phyloP scores from a whole-genome alignment of 148 eudicot genomes.

The Chenopodium berlandieri region DNA sequence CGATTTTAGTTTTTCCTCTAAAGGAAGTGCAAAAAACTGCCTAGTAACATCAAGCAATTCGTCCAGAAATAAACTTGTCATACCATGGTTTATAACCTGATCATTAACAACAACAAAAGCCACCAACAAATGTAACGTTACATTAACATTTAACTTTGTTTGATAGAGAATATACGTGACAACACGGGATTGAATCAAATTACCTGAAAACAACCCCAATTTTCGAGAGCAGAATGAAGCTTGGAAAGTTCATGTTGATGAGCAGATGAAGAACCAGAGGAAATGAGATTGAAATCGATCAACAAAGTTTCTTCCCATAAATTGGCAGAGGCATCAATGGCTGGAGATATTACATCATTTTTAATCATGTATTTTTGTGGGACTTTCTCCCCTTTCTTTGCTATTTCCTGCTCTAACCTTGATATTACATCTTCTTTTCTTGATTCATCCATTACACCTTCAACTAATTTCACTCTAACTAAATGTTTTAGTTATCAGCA shows the following conservation, averaged over 20 bases:
- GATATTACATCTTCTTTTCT: conserved; percentile 13
- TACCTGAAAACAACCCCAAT: not conserved
- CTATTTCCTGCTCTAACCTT: conserved; percentile 29
- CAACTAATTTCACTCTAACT: not conserved
- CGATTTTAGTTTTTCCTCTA: conserved; percentile 41
- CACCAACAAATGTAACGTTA: not conserved
- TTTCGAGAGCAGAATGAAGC: conserved; percentile 26
- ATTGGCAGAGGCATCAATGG: conserved; percentile 10
- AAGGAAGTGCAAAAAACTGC: conserved; percentile 53
- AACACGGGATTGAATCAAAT: too few species aligned
- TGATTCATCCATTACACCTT: conserved; percentile 1
- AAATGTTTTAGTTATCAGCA: too few species aligned
- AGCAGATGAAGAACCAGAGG: not conserved
- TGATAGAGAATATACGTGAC: too few species aligned
- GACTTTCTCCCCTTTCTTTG: conserved; percentile 8
- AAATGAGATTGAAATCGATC: conserved; percentile 30
- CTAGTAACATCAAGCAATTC: conserved; percentile 40
- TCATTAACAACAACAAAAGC: conserved; percentile 14
- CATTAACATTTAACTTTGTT: too few species aligned
- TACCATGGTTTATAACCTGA: conserved; percentile 58
- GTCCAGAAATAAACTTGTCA: conserved; percentile 47
- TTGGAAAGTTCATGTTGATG: conserved; percentile 21
- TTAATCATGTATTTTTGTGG: conserved; percentile 31
- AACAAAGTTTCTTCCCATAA: conserved; percentile 23
- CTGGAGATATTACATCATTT: conserved; percentile 16